Evolutionary conservation across 768 basidiomycete species (phyloP).

Genomic region (Ramaria rubella): DNA sequence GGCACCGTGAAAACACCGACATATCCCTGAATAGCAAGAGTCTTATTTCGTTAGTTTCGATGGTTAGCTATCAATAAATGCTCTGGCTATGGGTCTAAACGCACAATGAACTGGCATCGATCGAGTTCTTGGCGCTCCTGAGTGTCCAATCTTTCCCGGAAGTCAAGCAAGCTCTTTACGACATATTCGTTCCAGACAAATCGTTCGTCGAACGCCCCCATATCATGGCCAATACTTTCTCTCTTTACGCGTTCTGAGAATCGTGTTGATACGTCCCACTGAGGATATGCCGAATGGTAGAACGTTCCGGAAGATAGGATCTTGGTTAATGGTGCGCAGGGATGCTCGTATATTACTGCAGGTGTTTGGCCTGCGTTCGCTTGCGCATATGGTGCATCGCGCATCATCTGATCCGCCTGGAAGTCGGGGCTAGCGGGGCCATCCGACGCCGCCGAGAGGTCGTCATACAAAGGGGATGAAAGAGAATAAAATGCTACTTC

Average conservation of each 20-base stretch:
- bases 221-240: constrained; percentile 41
- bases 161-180: constrained; percentile 79
- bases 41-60: constrained; percentile 41
- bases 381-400: constrained; percentile 40
- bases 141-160: constrained; percentile 69
- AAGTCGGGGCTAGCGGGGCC: constrained; percentile 39
- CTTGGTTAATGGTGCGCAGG: constrained; percentile 83
- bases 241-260: constrained; percentile 62
- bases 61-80: constrained; percentile 3
- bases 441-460: constrained; percentile 48
- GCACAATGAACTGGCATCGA: constrained; percentile 75
- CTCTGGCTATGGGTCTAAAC: constrained; percentile 19
- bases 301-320: constrained; percentile 89
- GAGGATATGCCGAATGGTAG: constrained; percentile 78
- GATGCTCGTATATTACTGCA: constrained; percentile 70
- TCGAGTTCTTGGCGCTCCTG: constrained; percentile 72
- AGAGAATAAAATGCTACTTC: constrained; percentile 88
- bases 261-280: constrained; percentile 88
- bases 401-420: constrained; percentile 37
- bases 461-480: constrained; percentile 80
- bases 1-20: constrained; percentile 79
- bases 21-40: constrained; percentile 91
- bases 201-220: constrained; percentile 66
- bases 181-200: constrained; percentile 97
- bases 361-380: neutral